Evolutionary conservation across 208 protist species (phyloP), one percentile per base, ranked within the genome.

Genomic region (Leishmania lainsoni): DNA sequence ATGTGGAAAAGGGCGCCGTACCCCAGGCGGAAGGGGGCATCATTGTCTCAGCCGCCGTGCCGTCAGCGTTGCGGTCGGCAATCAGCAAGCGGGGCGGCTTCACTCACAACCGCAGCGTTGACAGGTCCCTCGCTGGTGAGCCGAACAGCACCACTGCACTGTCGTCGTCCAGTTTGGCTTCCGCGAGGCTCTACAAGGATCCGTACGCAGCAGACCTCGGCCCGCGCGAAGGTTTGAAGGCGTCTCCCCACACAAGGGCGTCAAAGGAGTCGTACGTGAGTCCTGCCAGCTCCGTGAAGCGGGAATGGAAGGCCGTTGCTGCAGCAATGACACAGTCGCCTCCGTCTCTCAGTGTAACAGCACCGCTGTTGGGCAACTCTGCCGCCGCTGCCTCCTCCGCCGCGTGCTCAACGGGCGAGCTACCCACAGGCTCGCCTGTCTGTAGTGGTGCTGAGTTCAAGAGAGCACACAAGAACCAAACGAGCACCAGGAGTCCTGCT

Each of bases 111-210:
- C 8, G 48, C 69, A 32, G 45, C 26, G 45, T 35, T 52, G 69
- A n/a, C 42, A 35, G 4, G 29, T 17, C 69, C 26, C 9, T 52
- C 45, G 39, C 42, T 32, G 69, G 22, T 51, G 42, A 32, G 45
- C 69, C 8, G 26, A 48, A 73, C 16, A 12, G 45, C 22, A 20
- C 69, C 22, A 26, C 45, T 17, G 22, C 48, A 32, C 22, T 20
- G 22, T 51, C 16, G 39, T 71, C 66, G 39, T 12, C 63, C 16
- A 39, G n/a, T 22, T 69, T 16, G 12, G 45, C 32, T 8, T 35
- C 71, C 8, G 49, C 72, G 51, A 32, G 72, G n/a, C 72, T 61
- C 51, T 76, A 61, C 32, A 63, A 20, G 35, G 72, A 63, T 52
- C 51, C 72, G 14, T 61, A 39, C 72, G 51, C 51, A 16, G n/a